Conservation (phyloP, 2,329 filamentous ascomycete species). For the Elsinoe arachidis region DNA sequence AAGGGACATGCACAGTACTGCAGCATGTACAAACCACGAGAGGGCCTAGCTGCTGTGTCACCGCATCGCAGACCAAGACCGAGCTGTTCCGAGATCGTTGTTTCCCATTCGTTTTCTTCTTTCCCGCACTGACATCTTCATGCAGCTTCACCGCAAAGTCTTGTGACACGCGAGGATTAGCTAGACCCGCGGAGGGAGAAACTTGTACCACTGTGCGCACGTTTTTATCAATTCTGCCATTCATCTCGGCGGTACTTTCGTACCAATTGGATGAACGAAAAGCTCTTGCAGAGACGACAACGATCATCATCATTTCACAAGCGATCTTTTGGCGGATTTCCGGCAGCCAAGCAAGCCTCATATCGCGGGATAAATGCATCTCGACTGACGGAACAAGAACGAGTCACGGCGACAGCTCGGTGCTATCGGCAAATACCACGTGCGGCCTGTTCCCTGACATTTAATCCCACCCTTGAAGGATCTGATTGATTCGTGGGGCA, state of each 20-base stretch:
- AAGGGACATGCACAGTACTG: background rate
- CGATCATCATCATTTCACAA: background rate
- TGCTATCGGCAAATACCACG: background rate
- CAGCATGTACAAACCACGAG: background rate
- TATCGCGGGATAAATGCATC: background rate
- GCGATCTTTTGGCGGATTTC: background rate
- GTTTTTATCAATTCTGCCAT: background rate
- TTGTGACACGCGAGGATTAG: background rate
- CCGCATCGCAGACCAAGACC: background rate
- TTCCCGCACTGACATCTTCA: background rate
- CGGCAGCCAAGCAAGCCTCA: background rate
- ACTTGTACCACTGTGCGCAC: background rate
- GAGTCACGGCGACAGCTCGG: slow-evolving; percentile 1
- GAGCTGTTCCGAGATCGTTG: background rate
- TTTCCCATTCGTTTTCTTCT: background rate
- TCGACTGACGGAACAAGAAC: background rate
- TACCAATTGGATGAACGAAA: background rate
- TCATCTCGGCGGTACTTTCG: background rate
- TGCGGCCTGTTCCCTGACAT: slow-evolving; percentile 1
- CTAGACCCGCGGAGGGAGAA: background rate
- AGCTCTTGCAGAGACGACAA: background rate
- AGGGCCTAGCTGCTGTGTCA: background rate
- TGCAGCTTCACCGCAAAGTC: slow-evolving; percentile 8
- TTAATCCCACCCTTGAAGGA: background rate
- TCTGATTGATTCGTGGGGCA: background rate